These are phyloP conservation scores for Diaporthe aspalathi DNA, from an alignment of 2,329 filamentous ascomycete species.

Conservation along the genomic window DNA sequence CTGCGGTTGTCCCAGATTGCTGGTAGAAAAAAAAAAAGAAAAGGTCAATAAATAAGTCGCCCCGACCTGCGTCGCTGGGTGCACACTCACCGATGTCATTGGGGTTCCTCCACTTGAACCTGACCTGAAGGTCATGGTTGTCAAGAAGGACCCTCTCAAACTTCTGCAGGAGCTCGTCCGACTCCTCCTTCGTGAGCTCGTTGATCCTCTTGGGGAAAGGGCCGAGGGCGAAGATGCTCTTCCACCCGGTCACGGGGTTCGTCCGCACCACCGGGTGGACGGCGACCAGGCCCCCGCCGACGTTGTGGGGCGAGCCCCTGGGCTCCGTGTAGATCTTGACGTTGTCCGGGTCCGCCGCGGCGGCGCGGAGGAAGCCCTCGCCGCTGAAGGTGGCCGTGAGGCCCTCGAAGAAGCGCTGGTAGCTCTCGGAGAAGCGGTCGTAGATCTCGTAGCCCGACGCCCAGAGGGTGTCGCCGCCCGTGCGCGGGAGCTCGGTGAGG, in stretches of 20 bases:
- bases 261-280: constrained; percentile 46
- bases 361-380: constrained; percentile 52
- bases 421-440: constrained; percentile 63
- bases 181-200: constrained; percentile 40
- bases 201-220: constrained; percentile 44
- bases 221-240: constrained; percentile 44
- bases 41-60: neutral
- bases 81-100: constrained; percentile 37
- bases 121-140: constrained; percentile 39
- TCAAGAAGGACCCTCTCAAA: constrained; percentile 33
- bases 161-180: constrained; percentile 36
- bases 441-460: constrained; percentile 72
- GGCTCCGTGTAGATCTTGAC: constrained; percentile 49
- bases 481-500: constrained; percentile 65
- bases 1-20: constrained; percentile 40
- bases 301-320: constrained; percentile 45
- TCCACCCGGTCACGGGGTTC: constrained; percentile 47
- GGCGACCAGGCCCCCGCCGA: constrained; percentile 40
- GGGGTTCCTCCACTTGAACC: constrained; percentile 39
- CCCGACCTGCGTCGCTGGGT: too few relatives aligned
- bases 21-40: neutral
- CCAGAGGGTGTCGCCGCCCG: constrained; percentile 71
- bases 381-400: constrained; percentile 61
- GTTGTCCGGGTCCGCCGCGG: constrained; percentile 44
- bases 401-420: constrained; percentile 63